Percentiles rank a stretch among this genome's conserved stretches.
Evolutionary conservation across 2,329 filamentous ascomycete species (phyloP).

Genomic region (Colletotrichum sp.): DNA sequence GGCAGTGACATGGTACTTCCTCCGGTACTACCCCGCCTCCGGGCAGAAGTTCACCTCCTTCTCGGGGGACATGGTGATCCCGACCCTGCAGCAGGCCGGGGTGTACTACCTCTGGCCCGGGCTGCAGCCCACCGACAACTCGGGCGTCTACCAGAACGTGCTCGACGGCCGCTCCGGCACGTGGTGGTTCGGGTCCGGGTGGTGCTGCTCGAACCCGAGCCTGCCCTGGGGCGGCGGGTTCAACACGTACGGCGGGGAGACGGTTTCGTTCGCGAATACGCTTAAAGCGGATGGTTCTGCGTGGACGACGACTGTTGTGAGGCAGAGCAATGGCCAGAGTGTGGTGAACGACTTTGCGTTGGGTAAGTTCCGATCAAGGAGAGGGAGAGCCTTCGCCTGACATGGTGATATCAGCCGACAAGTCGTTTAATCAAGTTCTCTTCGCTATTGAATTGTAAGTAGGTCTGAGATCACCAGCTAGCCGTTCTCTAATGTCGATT

Average conservation of each 20-base stretch:
- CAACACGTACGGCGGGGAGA: slow-evolving; percentile 35
- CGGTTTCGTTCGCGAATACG: slow-evolving; percentile 28
- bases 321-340: not conserved
- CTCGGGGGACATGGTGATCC: slow-evolving; percentile 30
- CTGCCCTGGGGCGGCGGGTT: slow-evolving; percentile 42
- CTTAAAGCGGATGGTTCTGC: slow-evolving; percentile 19
- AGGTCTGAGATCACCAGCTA: not conserved
- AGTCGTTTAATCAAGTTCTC: not conserved
- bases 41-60: slow-evolving; percentile 34
- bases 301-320: not conserved
- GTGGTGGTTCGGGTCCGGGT: slow-evolving; percentile 44
- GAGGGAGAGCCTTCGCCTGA: not conserved
- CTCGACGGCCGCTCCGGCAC: slow-evolving; percentile 40
- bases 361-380: not conserved
- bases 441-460: not conserved
- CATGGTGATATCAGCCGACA: not conserved
- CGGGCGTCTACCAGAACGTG: slow-evolving; percentile 43
- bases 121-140: slow-evolving; percentile 39
- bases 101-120: slow-evolving; percentile 45
- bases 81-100: slow-evolving; percentile 28
- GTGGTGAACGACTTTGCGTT: not conserved
- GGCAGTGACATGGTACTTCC: slow-evolving; percentile 35
- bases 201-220: slow-evolving; percentile 42
- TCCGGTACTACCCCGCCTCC: slow-evolving; percentile 32
- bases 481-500: not conserved